Base-by-base conservation (phyloP, 306 rosid genomes). In the Rubus idaeus region DNA sequence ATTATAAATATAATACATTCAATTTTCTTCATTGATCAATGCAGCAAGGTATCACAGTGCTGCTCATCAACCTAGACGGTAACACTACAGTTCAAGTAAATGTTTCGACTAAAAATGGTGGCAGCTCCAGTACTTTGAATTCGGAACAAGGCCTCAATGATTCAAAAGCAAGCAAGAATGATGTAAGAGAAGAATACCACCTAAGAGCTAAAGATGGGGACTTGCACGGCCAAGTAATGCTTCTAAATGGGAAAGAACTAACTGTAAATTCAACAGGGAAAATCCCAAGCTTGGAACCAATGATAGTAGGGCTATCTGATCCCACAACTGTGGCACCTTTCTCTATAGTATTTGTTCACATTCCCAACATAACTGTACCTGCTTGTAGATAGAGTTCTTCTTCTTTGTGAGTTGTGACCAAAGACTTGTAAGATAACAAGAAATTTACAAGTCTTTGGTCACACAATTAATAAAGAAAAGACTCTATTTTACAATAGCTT, bases 331-430 rank as follows among this genome's bases (percentile, higher is more conserved):
- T 88, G 67, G 82, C 84, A 53, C 92, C 97, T 75, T 66, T 82
- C 67, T 89, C 97, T 57, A 74, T 91, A 85, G 94, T 89, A 62
- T 88, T 89, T 89, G 87, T 84, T 42, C 90, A 83, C 82, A 75
- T 91, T 77, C 91, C 90, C 50, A 73, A 80, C 81, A 77, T 79
- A 57, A 30, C 14, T 58, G 64, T 85, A 64, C 69, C 83, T 20
- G 91, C 87, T 42, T 89, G 97, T 62, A 80, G 39, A 37, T 52
- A 39, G 75, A 58, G 65, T 12, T 45, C 41, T 37, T 35, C 68
- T 35, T 62, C 46, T 21, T 67, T 6, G 47, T n/a, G 20, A 71
- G 12, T 67, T 6, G 47, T n/a, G 20, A 71, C 8, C 39, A 40
- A 71, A 52, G 20, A 4, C 46, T 30, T 49, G 75, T 20, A 37